Evolutionary conservation across 768 basidiomycete species (phyloP).

Genomic region (Rossbeevera mucosa): DNA sequence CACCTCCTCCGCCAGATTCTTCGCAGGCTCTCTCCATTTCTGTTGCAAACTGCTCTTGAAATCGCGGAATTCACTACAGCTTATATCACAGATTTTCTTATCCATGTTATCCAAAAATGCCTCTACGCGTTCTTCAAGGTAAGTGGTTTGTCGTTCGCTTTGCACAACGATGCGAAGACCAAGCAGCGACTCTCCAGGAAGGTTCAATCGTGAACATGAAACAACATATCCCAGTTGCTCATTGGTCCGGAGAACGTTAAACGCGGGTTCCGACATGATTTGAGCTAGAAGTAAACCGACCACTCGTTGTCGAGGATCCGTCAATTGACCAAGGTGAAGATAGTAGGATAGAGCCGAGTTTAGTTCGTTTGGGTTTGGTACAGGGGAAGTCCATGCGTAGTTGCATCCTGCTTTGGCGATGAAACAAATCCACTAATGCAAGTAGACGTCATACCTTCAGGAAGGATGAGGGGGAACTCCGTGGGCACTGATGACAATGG

Average conservation of each 20-base stretch:
- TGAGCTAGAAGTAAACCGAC: conserved; percentile 69
- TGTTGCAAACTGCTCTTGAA: conserved; percentile 75
- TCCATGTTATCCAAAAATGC: conserved; percentile 79
- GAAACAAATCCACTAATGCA: conserved; percentile 1
- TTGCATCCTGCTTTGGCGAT: conserved; percentile 53
- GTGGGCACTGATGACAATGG: conserved; percentile 39
- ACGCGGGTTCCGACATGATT: conserved; percentile 87
- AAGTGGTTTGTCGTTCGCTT: conserved; percentile 74
- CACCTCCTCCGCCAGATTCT: conserved; percentile 83
- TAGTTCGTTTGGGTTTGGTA: conserved; percentile 80
- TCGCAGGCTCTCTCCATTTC: conserved; percentile 80
- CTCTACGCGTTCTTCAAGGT: conserved; percentile 85
- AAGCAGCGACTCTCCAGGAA: conserved; percentile 62
- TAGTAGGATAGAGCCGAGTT: conserved; percentile 89
- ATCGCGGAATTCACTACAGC: conserved; percentile 64
- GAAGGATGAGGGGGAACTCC: conserved; percentile 56
- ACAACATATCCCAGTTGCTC: conserved; percentile 97
- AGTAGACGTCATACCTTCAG: conserved; percentile 47
- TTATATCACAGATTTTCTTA: conserved; percentile 62
- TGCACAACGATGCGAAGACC: conserved; percentile 85
- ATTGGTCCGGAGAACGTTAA: conserved; percentile 85
- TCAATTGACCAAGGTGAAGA: conserved; percentile 67
- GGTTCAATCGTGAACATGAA: conserved; percentile 49
- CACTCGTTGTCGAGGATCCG: conserved; percentile 62
- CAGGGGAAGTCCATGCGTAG: conserved; percentile 55